A percentile compares a stretch with the other conserved stretches of the same genome.
Conservation (phyloP, 148 eudicot genomes). For the Chenopodium formosanum region DNA sequence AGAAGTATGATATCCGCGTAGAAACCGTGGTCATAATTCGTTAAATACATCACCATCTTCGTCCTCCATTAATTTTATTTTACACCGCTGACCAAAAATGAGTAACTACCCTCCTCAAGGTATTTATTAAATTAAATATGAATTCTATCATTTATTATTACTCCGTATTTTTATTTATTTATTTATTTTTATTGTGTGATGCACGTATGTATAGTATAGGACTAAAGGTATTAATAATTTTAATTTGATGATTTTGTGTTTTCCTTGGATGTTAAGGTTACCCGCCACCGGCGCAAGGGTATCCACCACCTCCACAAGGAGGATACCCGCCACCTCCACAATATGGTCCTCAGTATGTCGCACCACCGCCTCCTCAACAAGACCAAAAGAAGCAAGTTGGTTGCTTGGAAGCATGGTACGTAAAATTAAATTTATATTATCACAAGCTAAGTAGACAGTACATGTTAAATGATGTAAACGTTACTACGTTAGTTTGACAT, state of each 20-base stretch:
- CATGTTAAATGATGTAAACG: too few species aligned
- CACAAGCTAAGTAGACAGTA: too few species aligned
- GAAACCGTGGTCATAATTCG: too few species aligned
- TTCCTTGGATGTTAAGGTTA: conserved; percentile 8
- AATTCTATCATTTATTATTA: background rate
- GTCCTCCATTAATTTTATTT: background rate
- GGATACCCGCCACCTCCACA: conserved; percentile 22
- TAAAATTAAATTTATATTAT: too few species aligned
- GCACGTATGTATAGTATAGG: too few species aligned
- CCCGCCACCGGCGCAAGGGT: conserved; percentile 26
- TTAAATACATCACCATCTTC: too few species aligned
- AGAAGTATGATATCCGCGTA: too few species aligned
- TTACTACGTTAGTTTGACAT: too few species aligned
- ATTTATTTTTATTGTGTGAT: too few species aligned
- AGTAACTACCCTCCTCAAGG: conserved; percentile 94
- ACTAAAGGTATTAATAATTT: too few species aligned
- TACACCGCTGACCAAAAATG: conserved; percentile 28
- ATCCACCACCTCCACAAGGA: conserved; percentile 16
- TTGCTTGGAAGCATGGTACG: conserved; percentile 8
- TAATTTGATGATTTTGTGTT: background rate
- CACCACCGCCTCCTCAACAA: conserved; percentile 2
- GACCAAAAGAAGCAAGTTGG: conserved; percentile 5
- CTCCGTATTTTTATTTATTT: too few species aligned
- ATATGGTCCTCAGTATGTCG: conserved; percentile 22
- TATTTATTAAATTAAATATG: background rate